Evolutionary conservation across 345 rosid genomes (phyloP).

Genomic region (Atalantia buxifolia): DNA sequence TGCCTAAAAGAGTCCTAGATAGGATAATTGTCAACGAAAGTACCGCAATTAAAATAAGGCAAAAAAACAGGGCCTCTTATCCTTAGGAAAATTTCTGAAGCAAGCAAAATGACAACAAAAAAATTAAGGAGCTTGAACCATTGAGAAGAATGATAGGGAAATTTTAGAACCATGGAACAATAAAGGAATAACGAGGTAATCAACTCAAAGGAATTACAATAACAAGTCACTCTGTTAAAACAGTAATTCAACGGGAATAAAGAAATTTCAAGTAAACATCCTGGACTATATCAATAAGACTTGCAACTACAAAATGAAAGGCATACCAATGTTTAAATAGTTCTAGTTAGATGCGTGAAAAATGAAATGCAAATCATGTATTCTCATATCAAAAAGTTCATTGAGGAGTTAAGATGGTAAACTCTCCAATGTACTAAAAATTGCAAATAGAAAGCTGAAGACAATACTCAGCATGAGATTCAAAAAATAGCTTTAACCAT

Average conservation of each 20-base stretch:
- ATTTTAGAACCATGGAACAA: neutral
- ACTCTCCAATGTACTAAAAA: neutral
- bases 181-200: too few relatives aligned
- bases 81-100: neutral
- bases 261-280: neutral
- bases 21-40: neutral
- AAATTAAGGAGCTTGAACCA: neutral
- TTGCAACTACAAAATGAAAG: neutral
- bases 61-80: neutral
- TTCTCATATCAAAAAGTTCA: neutral
- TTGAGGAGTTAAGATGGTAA: neutral
- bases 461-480: neutral
- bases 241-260: too few relatives aligned
- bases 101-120: neutral
- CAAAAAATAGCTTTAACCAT: neutral
- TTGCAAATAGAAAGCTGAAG: neutral
- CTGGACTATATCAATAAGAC: neutral
- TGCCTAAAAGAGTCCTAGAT: neutral
- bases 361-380: neutral
- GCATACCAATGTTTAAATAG: neutral
- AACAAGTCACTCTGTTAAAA: neutral
- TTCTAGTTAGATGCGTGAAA: neutral
- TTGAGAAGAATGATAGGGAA: neutral
- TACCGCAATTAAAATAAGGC: neutral
- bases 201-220: neutral